phyloP scores from a whole-genome alignment of 1,284 basidiomycete species.

The Chiua sp. region DNA sequence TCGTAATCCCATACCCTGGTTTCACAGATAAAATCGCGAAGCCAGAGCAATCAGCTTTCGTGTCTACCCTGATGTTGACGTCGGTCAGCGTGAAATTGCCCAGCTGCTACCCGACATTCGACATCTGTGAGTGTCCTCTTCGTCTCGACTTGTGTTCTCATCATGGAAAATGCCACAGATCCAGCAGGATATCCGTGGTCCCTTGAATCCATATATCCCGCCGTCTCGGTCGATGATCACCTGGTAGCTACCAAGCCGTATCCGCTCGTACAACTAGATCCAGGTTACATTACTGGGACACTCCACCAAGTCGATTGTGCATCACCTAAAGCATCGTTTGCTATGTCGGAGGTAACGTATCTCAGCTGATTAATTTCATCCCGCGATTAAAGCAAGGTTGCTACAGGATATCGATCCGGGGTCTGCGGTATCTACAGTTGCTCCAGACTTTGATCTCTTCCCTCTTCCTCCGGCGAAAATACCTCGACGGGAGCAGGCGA shows the following conservation, averaged over 20 bases:
- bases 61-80: neutral
- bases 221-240: conserved; percentile 7
- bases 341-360: conserved; percentile 19
- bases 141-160: neutral
- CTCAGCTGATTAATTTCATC: neutral
- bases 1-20: conserved; percentile 25
- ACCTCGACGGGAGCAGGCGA: neutral
- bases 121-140: conserved; percentile 24
- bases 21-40: conserved; percentile 7
- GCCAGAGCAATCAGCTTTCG: neutral
- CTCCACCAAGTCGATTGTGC: conserved; percentile 9
- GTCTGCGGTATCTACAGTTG: conserved; percentile 38
- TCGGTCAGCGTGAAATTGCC: conserved; percentile 17
- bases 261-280: conserved; percentile 23
- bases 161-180: conserved; percentile 17
- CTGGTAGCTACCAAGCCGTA: conserved; percentile 8
- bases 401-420: conserved; percentile 24
- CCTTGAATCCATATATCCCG: conserved; percentile 34
- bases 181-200: conserved; percentile 33
- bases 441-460: conserved; percentile 44
- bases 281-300: conserved; percentile 9
- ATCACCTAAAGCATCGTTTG: conserved; percentile 5
- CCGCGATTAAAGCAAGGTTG: conserved; percentile 7
- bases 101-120: conserved; percentile 25
- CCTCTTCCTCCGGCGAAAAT: conserved; percentile 22